These are phyloP conservation scores for Candida fluviatilis DNA, from an alignment of 805 yeast species.

Conservation along the genomic window DNA sequence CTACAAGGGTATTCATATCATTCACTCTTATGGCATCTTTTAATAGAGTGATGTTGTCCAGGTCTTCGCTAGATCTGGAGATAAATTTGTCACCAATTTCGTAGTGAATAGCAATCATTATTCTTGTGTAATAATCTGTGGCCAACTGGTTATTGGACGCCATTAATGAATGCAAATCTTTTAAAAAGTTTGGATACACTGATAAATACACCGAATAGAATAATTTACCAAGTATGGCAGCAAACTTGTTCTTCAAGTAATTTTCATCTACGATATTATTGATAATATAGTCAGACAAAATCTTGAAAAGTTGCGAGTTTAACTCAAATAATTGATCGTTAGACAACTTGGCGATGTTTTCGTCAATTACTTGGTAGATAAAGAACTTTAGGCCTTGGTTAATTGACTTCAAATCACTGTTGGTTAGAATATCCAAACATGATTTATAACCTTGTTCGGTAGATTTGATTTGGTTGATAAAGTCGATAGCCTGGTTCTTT, in stretches of 20 bases:
- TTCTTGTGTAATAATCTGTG: constrained; percentile 70
- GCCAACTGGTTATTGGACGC: constrained; percentile 28
- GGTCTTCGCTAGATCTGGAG: constrained; percentile 57
- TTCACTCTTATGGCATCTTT: constrained; percentile 79
- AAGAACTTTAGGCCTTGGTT: constrained; percentile 61
- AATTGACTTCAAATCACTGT: constrained; percentile 20
- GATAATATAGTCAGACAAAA: constrained; percentile 26
- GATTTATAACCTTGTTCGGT: constrained; percentile 54
- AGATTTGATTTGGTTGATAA: constrained; percentile 49
- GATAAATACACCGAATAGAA: constrained; percentile 33
- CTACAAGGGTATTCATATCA: constrained; percentile 65
- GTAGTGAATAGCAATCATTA: constrained; percentile 71
- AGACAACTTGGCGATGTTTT: constrained; percentile 42
- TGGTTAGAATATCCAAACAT: constrained; percentile 45
- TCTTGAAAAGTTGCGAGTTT: constrained; percentile 45
- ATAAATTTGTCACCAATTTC: constrained; percentile 93
- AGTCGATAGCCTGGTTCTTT: constrained; percentile 52
- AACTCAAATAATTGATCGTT: constrained; percentile 44
- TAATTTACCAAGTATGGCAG: constrained; percentile 29
- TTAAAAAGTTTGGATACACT: constrained; percentile 29
- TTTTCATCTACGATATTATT: constrained; percentile 21
- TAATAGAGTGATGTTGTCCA: constrained; percentile 62
- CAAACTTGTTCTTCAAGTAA: constrained; percentile 34
- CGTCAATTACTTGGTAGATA: constrained; percentile 65
- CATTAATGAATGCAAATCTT: constrained; percentile 22